These are phyloP conservation scores for Suillus spraguei DNA, from an alignment of 768 basidiomycete genomes.

Conservation along the genomic window DNA sequence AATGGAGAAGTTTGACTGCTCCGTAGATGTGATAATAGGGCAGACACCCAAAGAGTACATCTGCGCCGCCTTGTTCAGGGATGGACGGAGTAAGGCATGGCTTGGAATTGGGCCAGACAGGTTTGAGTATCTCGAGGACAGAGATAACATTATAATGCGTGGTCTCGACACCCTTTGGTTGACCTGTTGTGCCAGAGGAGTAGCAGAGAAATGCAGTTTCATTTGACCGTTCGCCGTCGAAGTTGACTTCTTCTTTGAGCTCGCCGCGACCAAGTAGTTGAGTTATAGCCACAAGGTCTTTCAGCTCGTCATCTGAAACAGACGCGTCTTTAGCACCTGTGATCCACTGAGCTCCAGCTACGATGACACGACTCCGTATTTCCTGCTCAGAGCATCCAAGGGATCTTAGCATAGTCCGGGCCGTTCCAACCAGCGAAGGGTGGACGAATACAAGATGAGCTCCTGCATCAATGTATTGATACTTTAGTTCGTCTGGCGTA, in stretches of 20 bases:
- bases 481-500: constrained; percentile 64
- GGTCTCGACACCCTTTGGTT: constrained; percentile 74
- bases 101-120: constrained; percentile 44
- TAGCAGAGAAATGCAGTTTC: constrained; percentile 73
- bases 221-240: constrained; percentile 51
- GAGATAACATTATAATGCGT: constrained; percentile 71
- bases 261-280: constrained; percentile 48
- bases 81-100: constrained; percentile 27
- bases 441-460: constrained; percentile 66
- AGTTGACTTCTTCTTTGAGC: constrained; percentile 54
- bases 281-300: constrained; percentile 38
- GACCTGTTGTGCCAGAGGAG: constrained; percentile 71
- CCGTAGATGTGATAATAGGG: constrained; percentile 64
- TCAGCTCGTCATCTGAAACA: constrained; percentile 31
- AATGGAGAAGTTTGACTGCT: constrained; percentile 61
- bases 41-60: constrained; percentile 63
- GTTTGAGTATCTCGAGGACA: constrained; percentile 51
- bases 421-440: constrained; percentile 60
- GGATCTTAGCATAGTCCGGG: constrained; percentile 56
- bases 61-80: constrained; percentile 25
- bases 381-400: constrained; percentile 50
- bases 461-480: constrained; percentile 70
- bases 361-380: constrained; percentile 54
- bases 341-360: constrained; percentile 55
- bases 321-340: constrained; percentile 17